These are phyloP conservation scores for Komagataella populi DNA, from an alignment of 805 yeast genomes.

Conservation along the genomic window DNA sequence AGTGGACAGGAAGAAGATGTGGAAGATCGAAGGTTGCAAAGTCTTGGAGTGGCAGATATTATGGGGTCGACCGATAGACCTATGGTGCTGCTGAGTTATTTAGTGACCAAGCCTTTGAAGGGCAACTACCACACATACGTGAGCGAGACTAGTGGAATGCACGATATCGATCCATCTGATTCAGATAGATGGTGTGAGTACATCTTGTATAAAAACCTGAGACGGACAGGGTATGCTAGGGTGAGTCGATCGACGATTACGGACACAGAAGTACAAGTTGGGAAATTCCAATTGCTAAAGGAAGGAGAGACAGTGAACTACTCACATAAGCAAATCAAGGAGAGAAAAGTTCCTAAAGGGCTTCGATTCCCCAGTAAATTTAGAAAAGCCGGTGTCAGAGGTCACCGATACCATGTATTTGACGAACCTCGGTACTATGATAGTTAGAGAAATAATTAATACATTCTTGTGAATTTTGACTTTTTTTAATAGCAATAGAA, in stretches of 20 bases:
- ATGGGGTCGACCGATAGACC: conserved; percentile 82
- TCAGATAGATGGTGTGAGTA: conserved; percentile 99
- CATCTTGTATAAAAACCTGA: conserved; percentile 74
- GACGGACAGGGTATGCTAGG: conserved; percentile 87
- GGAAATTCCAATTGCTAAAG: conserved; percentile 59
- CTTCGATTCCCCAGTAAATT: conserved; percentile 69
- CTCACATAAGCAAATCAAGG: conserved; percentile 37
- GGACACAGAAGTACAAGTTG: conserved; percentile 93
- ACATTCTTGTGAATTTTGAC: not conserved
- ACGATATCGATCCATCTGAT: conserved; percentile 85
- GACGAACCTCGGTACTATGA: conserved; percentile 80
- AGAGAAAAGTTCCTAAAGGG: conserved; percentile 40
- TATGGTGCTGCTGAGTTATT: conserved; percentile 73
- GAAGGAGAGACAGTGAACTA: conserved; percentile 12
- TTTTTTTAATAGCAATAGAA: not conserved
- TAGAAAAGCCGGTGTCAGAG: conserved; percentile 86
- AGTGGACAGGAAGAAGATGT: conserved; percentile 97
- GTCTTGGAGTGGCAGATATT: conserved; percentile 57
- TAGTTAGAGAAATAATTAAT: conserved; percentile 3
- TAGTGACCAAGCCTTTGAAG: conserved; percentile 75
- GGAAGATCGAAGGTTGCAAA: conserved; percentile 84
- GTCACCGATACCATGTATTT: conserved; percentile 88
- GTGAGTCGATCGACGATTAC: conserved; percentile 88
- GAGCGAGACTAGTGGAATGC: conserved; percentile 72
- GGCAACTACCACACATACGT: conserved; percentile 93